These are phyloP conservation scores for Spathaspora sp. DNA, from an alignment of 805 yeast genomes.

Conservation along the genomic window DNA sequence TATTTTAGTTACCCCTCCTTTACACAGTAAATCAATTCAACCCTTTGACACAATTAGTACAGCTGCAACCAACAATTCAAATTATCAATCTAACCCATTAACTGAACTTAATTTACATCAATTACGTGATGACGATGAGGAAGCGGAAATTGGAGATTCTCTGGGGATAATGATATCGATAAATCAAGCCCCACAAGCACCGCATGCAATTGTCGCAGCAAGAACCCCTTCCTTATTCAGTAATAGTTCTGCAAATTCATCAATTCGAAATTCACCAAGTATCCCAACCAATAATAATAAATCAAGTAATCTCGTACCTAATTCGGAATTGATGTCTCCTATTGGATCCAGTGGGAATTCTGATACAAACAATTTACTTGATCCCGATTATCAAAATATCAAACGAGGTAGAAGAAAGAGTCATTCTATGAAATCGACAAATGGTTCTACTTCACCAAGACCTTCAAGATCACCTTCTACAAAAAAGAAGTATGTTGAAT, in stretches of 20 bases:
- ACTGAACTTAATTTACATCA: slow-evolving; percentile 16
- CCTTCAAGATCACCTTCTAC: slow-evolving; percentile 1
- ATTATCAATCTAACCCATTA: slow-evolving; percentile 3
- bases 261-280: slow-evolving; percentile 15
- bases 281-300: not conserved
- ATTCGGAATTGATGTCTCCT: slow-evolving; percentile 2
- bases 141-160: slow-evolving; percentile 1
- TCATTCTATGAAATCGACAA: slow-evolving; percentile 16
- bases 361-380: slow-evolving; percentile 7
- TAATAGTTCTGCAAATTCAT: slow-evolving; percentile 37
- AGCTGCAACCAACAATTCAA: slow-evolving; percentile 3
- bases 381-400: slow-evolving; percentile 39
- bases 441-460: slow-evolving; percentile 12
- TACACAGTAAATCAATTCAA: not conserved
- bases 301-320: not conserved
- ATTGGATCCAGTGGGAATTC: not conserved
- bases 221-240: slow-evolving; percentile 57
- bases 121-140: slow-evolving; percentile 5
- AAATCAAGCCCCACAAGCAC: slow-evolving; percentile 32
- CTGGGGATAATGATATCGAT: slow-evolving; percentile 15
- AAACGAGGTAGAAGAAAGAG: slow-evolving; percentile 38
- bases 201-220: slow-evolving; percentile 24
- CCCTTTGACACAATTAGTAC: not conserved
- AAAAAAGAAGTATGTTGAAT: slow-evolving; percentile 15
- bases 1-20: slow-evolving; percentile 6